Evolutionary conservation across 2,329 filamentous ascomycete genomes (phyloP).

Genomic region (Dactylellina cionopaga): DNA sequence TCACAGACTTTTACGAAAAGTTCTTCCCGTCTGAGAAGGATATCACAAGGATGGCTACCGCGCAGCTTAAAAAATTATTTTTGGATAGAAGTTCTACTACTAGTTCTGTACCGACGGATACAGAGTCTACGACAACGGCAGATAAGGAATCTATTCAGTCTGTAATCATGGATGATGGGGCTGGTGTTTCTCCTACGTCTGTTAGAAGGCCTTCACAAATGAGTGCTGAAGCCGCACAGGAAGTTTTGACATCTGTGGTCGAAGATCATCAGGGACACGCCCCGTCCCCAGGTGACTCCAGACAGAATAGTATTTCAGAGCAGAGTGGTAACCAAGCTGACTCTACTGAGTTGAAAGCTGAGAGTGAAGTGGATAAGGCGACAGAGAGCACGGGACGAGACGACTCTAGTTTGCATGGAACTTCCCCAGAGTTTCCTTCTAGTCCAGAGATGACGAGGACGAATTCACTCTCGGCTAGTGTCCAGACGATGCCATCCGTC

Average conservation of each 20-base stretch:
- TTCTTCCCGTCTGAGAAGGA: slow-evolving; percentile 96
- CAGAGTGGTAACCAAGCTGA: slow-evolving; percentile 23
- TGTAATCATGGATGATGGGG: slow-evolving; percentile 42
- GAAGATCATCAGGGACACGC: slow-evolving; percentile 68
- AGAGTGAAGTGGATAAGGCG: slow-evolving; percentile 20
- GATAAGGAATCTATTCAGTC: slow-evolving; percentile 49
- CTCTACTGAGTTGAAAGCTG: slow-evolving; percentile 36
- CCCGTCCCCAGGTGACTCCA: slow-evolving; percentile 13
- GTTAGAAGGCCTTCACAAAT: slow-evolving; percentile 35
- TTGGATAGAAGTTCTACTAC: slow-evolving; percentile 80
- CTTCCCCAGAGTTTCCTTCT: slow-evolving; percentile 46
- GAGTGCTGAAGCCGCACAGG: slow-evolving; percentile 68
- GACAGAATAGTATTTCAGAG: slow-evolving; percentile 46
- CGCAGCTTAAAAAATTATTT: slow-evolving; percentile 95
- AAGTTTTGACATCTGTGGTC: slow-evolving; percentile 72
- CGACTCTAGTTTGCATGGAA: slow-evolving; percentile 36
- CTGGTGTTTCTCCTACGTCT: slow-evolving; percentile 34
- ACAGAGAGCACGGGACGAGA: slow-evolving; percentile 8
- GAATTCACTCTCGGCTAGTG: slow-evolving; percentile 49
- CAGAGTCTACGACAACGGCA: slow-evolving; percentile 70
- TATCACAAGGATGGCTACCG: slow-evolving; percentile 86
- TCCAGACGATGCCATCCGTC: slow-evolving; percentile 42
- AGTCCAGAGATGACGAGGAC: slow-evolving; percentile 49
- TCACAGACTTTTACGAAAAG: slow-evolving; percentile 88
- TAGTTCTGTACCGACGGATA: slow-evolving; percentile 74